A percentile compares a stretch with the other conserved stretches of the same genome.
phyloP scores from a whole-genome alignment of 768 basidiomycete genomes.

The Lactarius pseudohatsudake region DNA sequence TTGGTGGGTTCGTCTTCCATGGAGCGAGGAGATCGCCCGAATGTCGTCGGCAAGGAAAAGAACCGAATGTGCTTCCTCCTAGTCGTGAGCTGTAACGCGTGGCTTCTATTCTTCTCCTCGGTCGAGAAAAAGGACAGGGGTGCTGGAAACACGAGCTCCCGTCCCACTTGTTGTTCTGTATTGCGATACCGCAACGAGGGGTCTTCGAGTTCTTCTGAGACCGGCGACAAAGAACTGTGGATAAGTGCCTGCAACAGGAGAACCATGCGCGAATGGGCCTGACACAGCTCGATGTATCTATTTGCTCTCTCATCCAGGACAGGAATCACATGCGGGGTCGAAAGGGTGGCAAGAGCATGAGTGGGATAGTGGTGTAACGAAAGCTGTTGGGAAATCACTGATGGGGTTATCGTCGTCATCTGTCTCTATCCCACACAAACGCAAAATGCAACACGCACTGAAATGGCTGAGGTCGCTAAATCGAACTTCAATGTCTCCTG shows the following conservation, averaged over 20 bases:
- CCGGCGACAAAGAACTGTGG: slow-evolving; percentile 53
- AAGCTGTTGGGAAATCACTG: slow-evolving; percentile 65
- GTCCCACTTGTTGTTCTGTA: slow-evolving; percentile 35
- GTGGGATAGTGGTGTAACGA: slow-evolving; percentile 71
- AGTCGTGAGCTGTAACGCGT: background rate
- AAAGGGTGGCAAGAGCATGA: slow-evolving; percentile 58
- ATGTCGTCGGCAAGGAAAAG: background rate
- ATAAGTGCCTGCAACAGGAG: slow-evolving; percentile 71
- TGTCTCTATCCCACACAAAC: background rate
- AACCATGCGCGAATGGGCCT: slow-evolving; percentile 72
- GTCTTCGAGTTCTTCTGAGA: slow-evolving; percentile 35
- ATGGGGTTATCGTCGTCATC: background rate
- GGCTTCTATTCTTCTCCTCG: slow-evolving; percentile 11
- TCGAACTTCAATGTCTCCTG: slow-evolving; percentile 50
- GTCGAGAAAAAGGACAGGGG: slow-evolving; percentile 54
- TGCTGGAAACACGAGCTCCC: slow-evolving; percentile 72
- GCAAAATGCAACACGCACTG: slow-evolving; percentile 46
- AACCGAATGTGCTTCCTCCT: slow-evolving; percentile 10
- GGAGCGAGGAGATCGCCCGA: background rate
- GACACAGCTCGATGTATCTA: slow-evolving; percentile 49
- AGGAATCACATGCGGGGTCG: slow-evolving; percentile 37
- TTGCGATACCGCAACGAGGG: slow-evolving; percentile 33
- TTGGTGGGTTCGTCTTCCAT: slow-evolving; percentile 20
- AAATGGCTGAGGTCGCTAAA: slow-evolving; percentile 63
- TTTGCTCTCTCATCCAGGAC: slow-evolving; percentile 37